Evolutionary conservation across 2,329 filamentous ascomycete species (phyloP).

Genomic region (Fusarium nelsonii): DNA sequence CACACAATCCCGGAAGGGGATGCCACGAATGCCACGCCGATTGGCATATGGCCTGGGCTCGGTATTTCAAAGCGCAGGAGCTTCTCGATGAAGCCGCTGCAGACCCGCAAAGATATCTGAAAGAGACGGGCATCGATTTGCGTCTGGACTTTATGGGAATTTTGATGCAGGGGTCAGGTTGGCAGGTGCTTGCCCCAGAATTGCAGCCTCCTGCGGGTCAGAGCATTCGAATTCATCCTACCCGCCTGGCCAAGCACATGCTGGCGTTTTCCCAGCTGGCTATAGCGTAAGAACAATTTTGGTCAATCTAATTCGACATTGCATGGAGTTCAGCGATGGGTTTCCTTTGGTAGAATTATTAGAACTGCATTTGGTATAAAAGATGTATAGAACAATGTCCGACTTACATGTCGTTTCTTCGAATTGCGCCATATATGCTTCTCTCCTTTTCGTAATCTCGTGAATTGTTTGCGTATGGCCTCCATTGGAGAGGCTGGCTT

Average conservation of each 20-base stretch:
- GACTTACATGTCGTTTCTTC: constrained; percentile 33
- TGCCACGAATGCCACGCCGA: constrained; percentile 41
- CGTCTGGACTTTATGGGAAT: constrained; percentile 13
- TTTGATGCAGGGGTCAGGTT: constrained; percentile 8
- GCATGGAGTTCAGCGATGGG: background rate
- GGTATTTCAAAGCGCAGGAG: constrained; percentile 33
- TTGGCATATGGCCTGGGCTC: constrained; percentile 38
- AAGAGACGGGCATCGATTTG: constrained; percentile 16
- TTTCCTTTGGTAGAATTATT: constrained; percentile 21
- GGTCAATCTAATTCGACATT: background rate
- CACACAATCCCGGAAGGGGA: constrained; percentile 10
- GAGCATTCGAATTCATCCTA: constrained; percentile 37
- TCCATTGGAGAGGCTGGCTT: constrained; percentile 21
- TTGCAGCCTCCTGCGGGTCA: constrained; percentile 28
- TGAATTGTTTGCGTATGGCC: background rate
- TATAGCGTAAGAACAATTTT: background rate
- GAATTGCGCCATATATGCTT: constrained; percentile 12
- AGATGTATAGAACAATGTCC: constrained; percentile 5
- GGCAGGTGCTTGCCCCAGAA: constrained; percentile 13
- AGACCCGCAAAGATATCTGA: constrained; percentile 11
- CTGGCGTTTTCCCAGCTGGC: constrained; percentile 13
- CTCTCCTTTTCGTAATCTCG: constrained; percentile 3
- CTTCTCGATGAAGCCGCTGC: constrained; percentile 13
- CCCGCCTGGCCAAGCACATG: constrained; percentile 31
- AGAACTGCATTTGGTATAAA: constrained; percentile 5